Percentiles rank a stretch among this genome's conserved stretches.
These are phyloP conservation scores for Choiromyces venosus DNA, from an alignment of 495 filamentous ascomycete genomes.

Conservation along the genomic window DNA sequence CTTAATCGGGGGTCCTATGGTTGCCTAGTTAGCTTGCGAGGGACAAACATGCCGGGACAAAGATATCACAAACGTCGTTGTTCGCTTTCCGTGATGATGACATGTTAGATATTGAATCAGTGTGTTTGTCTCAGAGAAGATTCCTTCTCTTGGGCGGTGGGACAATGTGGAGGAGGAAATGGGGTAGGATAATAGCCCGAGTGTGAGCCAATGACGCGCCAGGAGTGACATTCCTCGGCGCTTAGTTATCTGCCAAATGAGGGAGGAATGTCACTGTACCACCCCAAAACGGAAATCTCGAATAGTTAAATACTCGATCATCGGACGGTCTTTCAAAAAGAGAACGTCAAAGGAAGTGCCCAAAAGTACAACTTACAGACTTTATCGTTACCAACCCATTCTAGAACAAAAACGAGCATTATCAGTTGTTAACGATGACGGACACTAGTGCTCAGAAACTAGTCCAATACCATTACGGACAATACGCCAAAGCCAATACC, in stretches of 20 bases:
- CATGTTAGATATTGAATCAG: not conserved
- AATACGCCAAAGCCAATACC: slow-evolving; percentile 45
- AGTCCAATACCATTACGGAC: slow-evolving; percentile 43
- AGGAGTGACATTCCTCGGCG: not conserved
- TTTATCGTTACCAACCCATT: not conserved
- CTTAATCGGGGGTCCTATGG: slow-evolving; percentile 27
- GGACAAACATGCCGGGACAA: not conserved
- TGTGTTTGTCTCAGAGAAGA: not conserved
- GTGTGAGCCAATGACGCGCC: not conserved
- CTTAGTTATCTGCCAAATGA: not conserved
- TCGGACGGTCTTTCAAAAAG: not conserved
- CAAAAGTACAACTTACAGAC: not conserved
- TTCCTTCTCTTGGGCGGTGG: not conserved
- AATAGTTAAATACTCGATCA: not conserved
- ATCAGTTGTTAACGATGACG: not conserved
- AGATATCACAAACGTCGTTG: not conserved
- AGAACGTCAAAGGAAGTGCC: not conserved
- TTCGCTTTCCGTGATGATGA: not conserved
- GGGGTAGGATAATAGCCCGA: not conserved
- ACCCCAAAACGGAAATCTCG: not conserved
- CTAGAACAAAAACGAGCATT: not conserved
- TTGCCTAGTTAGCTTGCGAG: not conserved
- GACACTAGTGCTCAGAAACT: not conserved
- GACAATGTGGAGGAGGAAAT: not conserved
- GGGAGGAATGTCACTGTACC: not conserved